Base-by-base conservation (phyloP, 441 rosid genomes). In the Breynia disticha region DNA sequence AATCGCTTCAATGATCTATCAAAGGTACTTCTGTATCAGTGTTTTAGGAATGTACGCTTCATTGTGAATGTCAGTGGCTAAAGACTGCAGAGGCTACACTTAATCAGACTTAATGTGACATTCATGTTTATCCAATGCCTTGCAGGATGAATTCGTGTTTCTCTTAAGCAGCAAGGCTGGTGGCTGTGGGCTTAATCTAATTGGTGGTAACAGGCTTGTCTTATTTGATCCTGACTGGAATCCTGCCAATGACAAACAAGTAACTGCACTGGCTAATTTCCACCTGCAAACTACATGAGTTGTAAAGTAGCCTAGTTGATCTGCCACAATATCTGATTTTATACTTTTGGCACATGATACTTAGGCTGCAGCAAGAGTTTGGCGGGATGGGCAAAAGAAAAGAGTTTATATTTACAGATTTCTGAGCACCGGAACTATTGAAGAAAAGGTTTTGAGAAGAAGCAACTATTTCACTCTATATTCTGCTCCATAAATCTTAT, bases 181-280 rank as follows among this genome's bases (percentile, higher is more conserved):
- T 64, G 99, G 99, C 50, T 89, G 99, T 64, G 97, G 99, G 64
- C 93, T 93, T 68, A 86, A 93, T 81, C 79, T 93, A 67, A 84
- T 93, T 8, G 95, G 99, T 52, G 97, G 96, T 59, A 89, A 81
- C 63, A 86, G 99, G 61, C 88, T 89, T 63, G 80, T 89, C 71
- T 72, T 93, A 74, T 93, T 93, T 58, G 99, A 93, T 75, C 99
- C 99, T 19, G 99, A 93, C 67, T 93, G 99, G 98, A 93, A 93
- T 80, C 99, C 99, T 67, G 99, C 99, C 74, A 93, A 93, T 74
- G 99, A 93, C 83, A 93, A 93, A 76, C 99, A 93, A 74, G 99
- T 84, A 84, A 68, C 20, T 62, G 42, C 57, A 54, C 21, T 28
- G 44, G 50, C 71, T 56, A 52, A 59, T 49, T 62, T 57, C 48